phyloP scores from a whole-genome alignment of 345 rosid species.

The Angophora floribunda region DNA sequence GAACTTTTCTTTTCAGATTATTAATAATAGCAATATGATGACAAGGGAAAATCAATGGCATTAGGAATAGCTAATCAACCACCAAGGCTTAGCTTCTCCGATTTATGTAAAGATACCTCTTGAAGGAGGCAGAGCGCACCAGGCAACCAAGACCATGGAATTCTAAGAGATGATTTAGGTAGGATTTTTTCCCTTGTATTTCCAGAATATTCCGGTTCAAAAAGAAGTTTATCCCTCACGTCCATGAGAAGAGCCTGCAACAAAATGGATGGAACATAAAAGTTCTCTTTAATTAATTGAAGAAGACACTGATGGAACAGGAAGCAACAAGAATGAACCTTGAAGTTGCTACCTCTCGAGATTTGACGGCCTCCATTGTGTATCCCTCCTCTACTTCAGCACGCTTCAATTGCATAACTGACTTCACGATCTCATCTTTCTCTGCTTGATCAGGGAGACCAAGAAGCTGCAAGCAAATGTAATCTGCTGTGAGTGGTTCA shows the following conservation, averaged over 20 bases:
- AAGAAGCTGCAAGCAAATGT: slow-evolving; percentile 42
- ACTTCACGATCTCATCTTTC: slow-evolving; percentile 89
- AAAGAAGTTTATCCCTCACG: slow-evolving; percentile 88
- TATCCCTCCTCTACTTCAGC: slow-evolving; percentile 85
- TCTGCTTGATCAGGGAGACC: slow-evolving; percentile 73
- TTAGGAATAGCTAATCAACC: neutral
- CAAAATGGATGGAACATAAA: neutral
- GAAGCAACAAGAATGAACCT: neutral
- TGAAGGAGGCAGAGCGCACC: slow-evolving; percentile 93
- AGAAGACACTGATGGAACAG: neutral
- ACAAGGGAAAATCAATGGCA: neutral
- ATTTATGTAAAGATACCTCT: slow-evolving; percentile 42
- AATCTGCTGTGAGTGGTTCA: neutral
- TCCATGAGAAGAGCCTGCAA: slow-evolving; percentile 85
- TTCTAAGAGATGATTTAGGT: slow-evolving; percentile 67
- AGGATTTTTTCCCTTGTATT: slow-evolving; percentile 54
- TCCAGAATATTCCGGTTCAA: slow-evolving; percentile 96
- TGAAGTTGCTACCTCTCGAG: slow-evolving; percentile 61
- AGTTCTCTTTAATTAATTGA: neutral
- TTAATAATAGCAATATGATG: neutral
- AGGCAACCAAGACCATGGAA: slow-evolving; percentile 86
- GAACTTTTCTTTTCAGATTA: neutral
- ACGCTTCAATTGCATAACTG: slow-evolving; percentile 64
- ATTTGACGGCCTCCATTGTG: slow-evolving; percentile 54
- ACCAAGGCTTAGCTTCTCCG: neutral